phyloP scores from a whole-genome alignment of 2,329 filamentous ascomycete species.

The Neofusicoccum sp. region DNA sequence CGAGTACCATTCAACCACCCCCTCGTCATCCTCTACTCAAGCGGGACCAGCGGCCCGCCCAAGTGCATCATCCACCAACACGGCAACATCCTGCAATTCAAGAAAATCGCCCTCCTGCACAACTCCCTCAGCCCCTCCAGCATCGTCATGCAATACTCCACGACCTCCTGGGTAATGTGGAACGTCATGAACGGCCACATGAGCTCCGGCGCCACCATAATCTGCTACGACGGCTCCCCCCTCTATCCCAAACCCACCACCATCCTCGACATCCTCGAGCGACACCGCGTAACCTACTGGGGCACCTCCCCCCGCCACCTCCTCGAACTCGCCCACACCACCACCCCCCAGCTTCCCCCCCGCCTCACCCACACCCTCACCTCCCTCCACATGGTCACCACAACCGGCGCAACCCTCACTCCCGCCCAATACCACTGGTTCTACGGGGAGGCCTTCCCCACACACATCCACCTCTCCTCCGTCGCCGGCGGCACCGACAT shows the following conservation, averaged over 20 bases:
- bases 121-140: conserved; percentile 42
- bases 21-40: conserved; percentile 45
- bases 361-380: conserved; percentile 60
- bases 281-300: conserved; percentile 67
- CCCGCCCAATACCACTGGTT: conserved; percentile 79
- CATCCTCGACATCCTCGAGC: conserved; percentile 61
- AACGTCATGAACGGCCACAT: conserved; percentile 33
- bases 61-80: conserved; percentile 49
- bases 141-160: conserved; percentile 47
- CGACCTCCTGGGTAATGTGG: conserved; percentile 48
- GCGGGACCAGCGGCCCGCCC: conserved; percentile 45
- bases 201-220: conserved; percentile 57
- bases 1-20: conserved; percentile 43
- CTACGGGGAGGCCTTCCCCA: conserved; percentile 69
- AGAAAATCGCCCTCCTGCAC: conserved; percentile 46
- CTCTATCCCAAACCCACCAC: conserved; percentile 67
- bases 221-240: conserved; percentile 83
- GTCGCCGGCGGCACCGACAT: conserved; percentile 65
- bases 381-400: conserved; percentile 60
- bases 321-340: conserved; percentile 59
- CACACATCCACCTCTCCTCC: conserved; percentile 65
- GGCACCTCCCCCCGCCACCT: conserved; percentile 77
- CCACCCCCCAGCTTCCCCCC: background rate
- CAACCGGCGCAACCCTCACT: conserved; percentile 79
- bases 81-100: conserved; percentile 43